A percentile compares a stretch with the other conserved stretches of the same genome.
These are phyloP conservation scores for Cerioporus squamosus DNA, from an alignment of 1,284 basidiomycete species.

Conservation along the genomic window DNA sequence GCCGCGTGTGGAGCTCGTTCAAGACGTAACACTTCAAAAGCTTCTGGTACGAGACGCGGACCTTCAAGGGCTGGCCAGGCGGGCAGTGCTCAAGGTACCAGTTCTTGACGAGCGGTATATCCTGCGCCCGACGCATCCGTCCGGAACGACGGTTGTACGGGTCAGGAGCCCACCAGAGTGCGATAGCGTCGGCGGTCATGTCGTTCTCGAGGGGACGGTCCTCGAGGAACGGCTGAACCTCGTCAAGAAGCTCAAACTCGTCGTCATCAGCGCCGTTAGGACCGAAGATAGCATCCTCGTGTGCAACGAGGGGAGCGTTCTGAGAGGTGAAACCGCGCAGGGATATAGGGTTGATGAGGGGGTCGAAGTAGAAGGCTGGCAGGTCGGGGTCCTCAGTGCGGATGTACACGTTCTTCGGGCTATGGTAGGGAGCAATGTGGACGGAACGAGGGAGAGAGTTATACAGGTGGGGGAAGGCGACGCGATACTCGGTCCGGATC, in stretches of 20 bases:
- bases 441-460: constrained; percentile 98
- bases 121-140: constrained; percentile 91
- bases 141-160: constrained; percentile 95
- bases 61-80: constrained; percentile 95
- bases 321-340: constrained; percentile 84
- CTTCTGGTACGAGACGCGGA: constrained; percentile 99
- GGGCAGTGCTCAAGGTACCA: constrained; percentile 99
- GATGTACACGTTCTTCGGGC: constrained; percentile 97
- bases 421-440: constrained; percentile 90
- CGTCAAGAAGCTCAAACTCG: constrained; percentile 87
- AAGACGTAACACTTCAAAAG: constrained; percentile 95
- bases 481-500: constrained; percentile 99
- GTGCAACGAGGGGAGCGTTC: constrained; percentile 82
- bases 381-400: constrained; percentile 98
- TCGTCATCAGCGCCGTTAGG: constrained; percentile 85
- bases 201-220: constrained; percentile 88
- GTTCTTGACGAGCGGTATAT: constrained; percentile 95
- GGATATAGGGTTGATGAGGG: constrained; percentile 96
- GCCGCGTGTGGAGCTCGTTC: constrained; percentile 88
- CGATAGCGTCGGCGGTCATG: constrained; percentile 94
- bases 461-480: constrained; percentile 99
- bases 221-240: constrained; percentile 83
- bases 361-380: constrained; percentile 99
- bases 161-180: constrained; percentile 98
- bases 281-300: constrained; percentile 93